Conservation (phyloP, 139 green algal genomes). For the Axilococcus clingmanii region DNA sequence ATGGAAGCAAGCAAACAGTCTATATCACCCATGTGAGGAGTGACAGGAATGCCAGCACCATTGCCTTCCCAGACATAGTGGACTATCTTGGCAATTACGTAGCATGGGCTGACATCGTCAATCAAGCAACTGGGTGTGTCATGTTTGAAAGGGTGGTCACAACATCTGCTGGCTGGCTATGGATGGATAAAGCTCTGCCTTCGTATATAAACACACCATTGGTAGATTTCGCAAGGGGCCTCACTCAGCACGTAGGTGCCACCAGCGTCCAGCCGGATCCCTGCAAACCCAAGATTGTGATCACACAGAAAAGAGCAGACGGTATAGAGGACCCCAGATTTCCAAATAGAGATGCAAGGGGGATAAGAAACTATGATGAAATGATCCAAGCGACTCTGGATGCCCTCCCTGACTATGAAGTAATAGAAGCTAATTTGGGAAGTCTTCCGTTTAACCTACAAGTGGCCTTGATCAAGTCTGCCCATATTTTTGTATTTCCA, state of each 20-base stretch:
- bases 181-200: slow-evolving; percentile 3
- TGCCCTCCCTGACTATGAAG: slow-evolving; percentile 1
- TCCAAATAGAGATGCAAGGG: not conserved
- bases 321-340: too few species aligned
- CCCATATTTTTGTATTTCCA: slow-evolving; percentile 9
- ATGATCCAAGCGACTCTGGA: not conserved
- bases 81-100: not conserved
- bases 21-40: not conserved
- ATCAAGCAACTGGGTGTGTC: not conserved
- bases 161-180: slow-evolving; percentile 1
- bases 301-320: not conserved
- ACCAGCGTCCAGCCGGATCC: not conserved
- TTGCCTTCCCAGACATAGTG: not conserved
- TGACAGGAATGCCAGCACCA: too few species aligned
- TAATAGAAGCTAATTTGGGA: not conserved
- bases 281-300: not conserved
- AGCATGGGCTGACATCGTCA: not conserved
- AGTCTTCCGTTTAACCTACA: not conserved
- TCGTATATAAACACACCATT: not conserved
- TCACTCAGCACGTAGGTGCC: not conserved
- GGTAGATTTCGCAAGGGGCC: not conserved
- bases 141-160: not conserved
- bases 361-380: not conserved
- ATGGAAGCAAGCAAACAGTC: not conserved
- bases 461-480: not conserved